Conservation (phyloP, 768 basidiomycete genomes). For the Pisolithus orientalis region DNA sequence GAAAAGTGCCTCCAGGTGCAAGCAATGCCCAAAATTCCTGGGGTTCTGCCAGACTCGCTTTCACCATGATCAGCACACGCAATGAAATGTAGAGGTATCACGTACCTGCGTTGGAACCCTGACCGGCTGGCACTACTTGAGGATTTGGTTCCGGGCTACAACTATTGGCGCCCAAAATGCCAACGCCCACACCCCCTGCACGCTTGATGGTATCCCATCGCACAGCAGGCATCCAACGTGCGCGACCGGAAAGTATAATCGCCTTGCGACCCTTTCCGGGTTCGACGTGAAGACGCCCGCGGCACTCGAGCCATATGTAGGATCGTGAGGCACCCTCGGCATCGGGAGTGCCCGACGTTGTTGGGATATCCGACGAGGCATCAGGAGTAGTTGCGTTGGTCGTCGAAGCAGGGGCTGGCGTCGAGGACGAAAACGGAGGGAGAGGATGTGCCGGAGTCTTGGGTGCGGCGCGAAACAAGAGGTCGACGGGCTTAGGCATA, state of each 20-base stretch:
- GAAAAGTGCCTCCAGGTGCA: conserved; percentile 39
- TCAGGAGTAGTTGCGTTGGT: not conserved
- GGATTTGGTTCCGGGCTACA: not conserved
- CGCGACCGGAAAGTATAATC: conserved; percentile 82
- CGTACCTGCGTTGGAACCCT: conserved; percentile 24
- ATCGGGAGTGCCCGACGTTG: not conserved
- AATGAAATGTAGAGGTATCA: not conserved
- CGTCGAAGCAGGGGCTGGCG: not conserved
- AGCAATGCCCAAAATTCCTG: conserved; percentile 50
- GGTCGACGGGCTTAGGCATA: conserved; percentile 58
- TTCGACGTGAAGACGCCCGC: conserved; percentile 87
- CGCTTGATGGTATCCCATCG: conserved; percentile 52
- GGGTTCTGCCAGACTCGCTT: conserved; percentile 2
- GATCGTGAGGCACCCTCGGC: conserved; percentile 14
- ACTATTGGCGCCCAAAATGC: not conserved
- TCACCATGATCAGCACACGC: not conserved
- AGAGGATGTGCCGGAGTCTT: conserved; percentile 33
- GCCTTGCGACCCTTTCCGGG: conserved; percentile 93
- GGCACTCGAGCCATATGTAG: conserved; percentile 87
- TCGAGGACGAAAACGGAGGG: not conserved
- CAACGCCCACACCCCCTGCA: conserved; percentile 41
- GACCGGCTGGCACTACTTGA: not conserved
- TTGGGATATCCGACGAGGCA: not conserved
- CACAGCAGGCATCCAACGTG: conserved; percentile 57
- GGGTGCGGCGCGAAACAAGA: conserved; percentile 78